Base-by-base conservation (phyloP, 2,329 filamentous ascomycete species). In the Alternaria gansuensis region DNA sequence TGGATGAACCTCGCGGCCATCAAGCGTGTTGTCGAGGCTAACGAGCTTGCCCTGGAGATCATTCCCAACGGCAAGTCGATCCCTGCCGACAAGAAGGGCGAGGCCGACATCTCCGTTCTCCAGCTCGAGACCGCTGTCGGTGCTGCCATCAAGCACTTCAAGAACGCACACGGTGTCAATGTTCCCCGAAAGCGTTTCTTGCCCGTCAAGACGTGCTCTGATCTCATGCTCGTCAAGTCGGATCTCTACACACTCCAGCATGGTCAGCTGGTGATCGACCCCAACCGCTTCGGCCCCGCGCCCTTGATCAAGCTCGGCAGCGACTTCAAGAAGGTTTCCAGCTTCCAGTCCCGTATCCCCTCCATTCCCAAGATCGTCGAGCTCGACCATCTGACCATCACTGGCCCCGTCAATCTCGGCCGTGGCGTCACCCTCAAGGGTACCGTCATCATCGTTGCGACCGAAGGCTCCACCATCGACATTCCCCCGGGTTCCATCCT, bases 241-340 rank as follows among this genome's bases (percentile, higher is more conserved):
- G 95, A 99, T 77, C 87, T 99, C 62, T 99, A 99, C 88, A 96
- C 93, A 9, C 88, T 99, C 71, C 95, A 97, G 88, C 95, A 99
- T 83, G 95, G 95, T 69, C 94, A 98, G 85, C 88, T 99, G 67
- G 88, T 97, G 78, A 96, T 99, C 83, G 96, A 96, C 86, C 89
- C 93, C 69, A 93, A 89, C 84, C 92, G 95, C 70, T 98, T 99
- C 80, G 95, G 95, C 68, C 93, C 95, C 70, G 94, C 95, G 48
- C 95, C 95, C 57, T 87, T 99, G 70, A 99, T 99, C 87, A 99
- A 99, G 90, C 90, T 99, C 54, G 95, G 95, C 72, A 89, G 88
- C 75, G 95, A 99, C 86, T 99, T 99, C 88, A 99, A 99, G 90
- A 99, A 99, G 89, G 95, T 99, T 37, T 98, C 94, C 1, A 95